Evolutionary conservation across 176 grass and related monocot genomes (phyloP).

Genomic region (Bromus sterilis): DNA sequence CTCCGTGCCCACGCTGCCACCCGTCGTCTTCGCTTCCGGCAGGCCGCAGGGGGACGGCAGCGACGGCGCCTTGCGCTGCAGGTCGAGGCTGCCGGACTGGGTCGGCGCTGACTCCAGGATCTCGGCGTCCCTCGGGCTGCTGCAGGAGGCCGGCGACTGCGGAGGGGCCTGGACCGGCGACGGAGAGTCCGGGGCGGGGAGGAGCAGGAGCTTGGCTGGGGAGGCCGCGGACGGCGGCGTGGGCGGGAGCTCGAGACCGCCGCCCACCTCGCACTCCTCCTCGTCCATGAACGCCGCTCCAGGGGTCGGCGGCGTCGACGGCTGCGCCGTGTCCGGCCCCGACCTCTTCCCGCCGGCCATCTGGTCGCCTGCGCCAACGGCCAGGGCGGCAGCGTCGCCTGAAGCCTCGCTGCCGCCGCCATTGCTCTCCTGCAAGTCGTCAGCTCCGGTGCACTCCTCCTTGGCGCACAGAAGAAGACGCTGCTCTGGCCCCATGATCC

Average conservation of each 20-base stretch:
- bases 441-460: slow-evolving; percentile 24
- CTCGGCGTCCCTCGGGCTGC: background rate
- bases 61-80: slow-evolving; percentile 11
- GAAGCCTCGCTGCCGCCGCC: background rate
- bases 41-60: background rate
- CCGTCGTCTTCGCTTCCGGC: background rate
- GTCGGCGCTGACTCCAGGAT: background rate
- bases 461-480: background rate
- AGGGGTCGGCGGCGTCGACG: background rate
- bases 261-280: slow-evolving; percentile 30
- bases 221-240: slow-evolving; percentile 33
- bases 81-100: background rate
- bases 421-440: background rate
- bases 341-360: slow-evolving; percentile 3
- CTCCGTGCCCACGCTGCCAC: slow-evolving; percentile 26
- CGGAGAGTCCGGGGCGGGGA: slow-evolving; percentile 33
- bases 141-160: background rate
- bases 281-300: slow-evolving; percentile 30
- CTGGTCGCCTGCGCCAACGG: background rate
- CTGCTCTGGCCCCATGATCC: slow-evolving; percentile 2
- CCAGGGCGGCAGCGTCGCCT: background rate
- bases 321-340: slow-evolving; percentile 21
- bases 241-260: slow-evolving; percentile 15
- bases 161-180: slow-evolving; percentile 16
- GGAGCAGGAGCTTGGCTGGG: slow-evolving; percentile 28